These are phyloP conservation scores for Sporothrix globosa DNA, from an alignment of 2,329 filamentous ascomycete genomes.

Conservation along the genomic window DNA sequence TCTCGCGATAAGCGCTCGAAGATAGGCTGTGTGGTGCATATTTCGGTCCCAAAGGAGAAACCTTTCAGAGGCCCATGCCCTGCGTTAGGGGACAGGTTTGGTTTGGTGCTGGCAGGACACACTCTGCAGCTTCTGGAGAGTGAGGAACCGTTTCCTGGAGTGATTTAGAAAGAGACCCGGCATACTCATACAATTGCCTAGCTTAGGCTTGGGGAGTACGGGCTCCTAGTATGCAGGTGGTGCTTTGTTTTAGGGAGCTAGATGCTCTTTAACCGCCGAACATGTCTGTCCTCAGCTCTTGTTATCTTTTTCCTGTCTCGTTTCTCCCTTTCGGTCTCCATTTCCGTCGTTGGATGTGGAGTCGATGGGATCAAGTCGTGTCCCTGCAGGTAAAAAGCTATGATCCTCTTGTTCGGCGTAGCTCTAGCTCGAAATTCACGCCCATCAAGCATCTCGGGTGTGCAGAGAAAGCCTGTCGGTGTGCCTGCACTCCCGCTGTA, in stretches of 20 bases:
- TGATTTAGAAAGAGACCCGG: background rate
- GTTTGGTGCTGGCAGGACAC: background rate
- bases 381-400: constrained; percentile 18
- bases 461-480: background rate
- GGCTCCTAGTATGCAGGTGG: background rate
- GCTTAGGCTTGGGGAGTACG: no score
- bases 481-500: background rate
- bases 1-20: background rate
- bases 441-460: background rate
- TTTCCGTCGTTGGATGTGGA: background rate
- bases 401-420: constrained; percentile 18
- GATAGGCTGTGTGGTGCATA: background rate
- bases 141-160: background rate
- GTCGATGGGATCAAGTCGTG: background rate
- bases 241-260: background rate
- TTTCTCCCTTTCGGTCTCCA: background rate
- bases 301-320: background rate
- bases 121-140: background rate
- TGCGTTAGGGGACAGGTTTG: background rate
- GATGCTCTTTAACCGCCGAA: background rate
- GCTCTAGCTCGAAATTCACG: background rate
- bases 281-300: background rate
- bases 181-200: no score
- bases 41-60: background rate
- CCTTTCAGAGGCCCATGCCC: background rate